phyloP scores from a whole-genome alignment of 2,329 filamentous ascomycete species.

The Talaromyces pinophilus region DNA sequence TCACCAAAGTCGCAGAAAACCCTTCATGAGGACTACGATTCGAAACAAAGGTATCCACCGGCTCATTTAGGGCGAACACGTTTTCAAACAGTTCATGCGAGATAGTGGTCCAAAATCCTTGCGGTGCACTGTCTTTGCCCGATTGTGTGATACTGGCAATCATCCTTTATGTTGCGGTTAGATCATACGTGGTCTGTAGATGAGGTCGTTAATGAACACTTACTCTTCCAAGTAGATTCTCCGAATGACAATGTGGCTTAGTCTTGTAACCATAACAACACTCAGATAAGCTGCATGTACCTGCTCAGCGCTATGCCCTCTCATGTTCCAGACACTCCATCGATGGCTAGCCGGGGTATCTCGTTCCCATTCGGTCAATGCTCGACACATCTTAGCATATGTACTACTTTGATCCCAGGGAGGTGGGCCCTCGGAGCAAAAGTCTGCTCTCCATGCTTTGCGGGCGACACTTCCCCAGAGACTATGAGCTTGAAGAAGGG shows the following conservation, averaged over 20 bases:
- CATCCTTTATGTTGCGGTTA: not conserved
- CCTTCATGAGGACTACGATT: slow-evolving; percentile 2
- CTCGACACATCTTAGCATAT: not conserved
- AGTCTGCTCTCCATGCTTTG: slow-evolving; percentile 3
- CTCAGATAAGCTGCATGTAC: slow-evolving; percentile 13
- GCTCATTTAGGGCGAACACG: not conserved
- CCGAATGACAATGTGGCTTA: slow-evolving; percentile 2
- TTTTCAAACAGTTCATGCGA: not conserved
- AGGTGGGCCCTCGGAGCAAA: not conserved
- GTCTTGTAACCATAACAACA: slow-evolving; percentile 3
- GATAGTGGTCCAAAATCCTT: not conserved
- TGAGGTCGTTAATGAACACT: not conserved
- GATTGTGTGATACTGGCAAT: not conserved
- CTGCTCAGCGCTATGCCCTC: slow-evolving; percentile 13
- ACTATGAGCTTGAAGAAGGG: slow-evolving; percentile 4
- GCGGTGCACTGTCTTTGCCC: not conserved
- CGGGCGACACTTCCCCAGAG: not conserved
- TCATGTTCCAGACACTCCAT: slow-evolving; percentile 12
- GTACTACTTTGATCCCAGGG: not conserved
- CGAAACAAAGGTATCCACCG: not conserved
- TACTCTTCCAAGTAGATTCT: slow-evolving; percentile 3
- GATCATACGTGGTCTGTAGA: not conserved
- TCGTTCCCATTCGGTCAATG: slow-evolving; percentile 4
- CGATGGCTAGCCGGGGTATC: slow-evolving; percentile 5
- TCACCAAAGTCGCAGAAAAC: slow-evolving; percentile 1